phyloP scores from a whole-genome alignment of 371 early-diverging fungal species.

The Mortierella sp. region DNA sequence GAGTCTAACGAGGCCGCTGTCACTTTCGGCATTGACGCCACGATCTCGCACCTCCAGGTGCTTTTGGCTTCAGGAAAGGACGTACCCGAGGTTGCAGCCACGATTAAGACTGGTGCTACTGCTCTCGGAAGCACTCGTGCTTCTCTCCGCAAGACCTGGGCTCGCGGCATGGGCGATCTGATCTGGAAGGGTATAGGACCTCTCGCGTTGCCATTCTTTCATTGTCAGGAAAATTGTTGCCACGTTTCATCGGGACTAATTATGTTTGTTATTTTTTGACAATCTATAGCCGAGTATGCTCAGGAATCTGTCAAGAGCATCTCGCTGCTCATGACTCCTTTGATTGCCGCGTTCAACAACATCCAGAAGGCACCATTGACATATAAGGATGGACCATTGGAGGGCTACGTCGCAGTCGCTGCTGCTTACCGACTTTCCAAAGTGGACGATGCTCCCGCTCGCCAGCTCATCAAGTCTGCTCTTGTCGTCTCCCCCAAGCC shows the following conservation, averaged over 20 bases:
- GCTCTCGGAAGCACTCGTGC: slow-evolving; percentile 74
- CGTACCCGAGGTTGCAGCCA: slow-evolving; percentile 59
- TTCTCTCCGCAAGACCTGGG: slow-evolving; percentile 72
- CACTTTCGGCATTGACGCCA: slow-evolving; percentile 72
- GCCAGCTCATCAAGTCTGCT: slow-evolving; percentile 48
- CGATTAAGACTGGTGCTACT: slow-evolving; percentile 64
- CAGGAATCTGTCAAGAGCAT: slow-evolving; percentile 45
- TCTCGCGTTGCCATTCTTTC: background rate
- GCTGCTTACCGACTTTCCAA: slow-evolving; percentile 43
- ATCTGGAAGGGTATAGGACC: slow-evolving; percentile 61
- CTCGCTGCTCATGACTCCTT: slow-evolving; percentile 63
- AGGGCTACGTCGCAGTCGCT: slow-evolving; percentile 79
- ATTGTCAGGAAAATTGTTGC: no score
- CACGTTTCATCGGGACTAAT: background rate
- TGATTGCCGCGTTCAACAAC: slow-evolving; percentile 72
- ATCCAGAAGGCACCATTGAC: slow-evolving; percentile 75
- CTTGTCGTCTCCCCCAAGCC: slow-evolving; percentile 66
- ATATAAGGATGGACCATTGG: slow-evolving; percentile 78
- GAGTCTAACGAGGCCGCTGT: slow-evolving; percentile 85
- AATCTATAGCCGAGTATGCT: slow-evolving; percentile 28
- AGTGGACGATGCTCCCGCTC: slow-evolving; percentile 39
- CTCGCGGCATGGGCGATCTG: slow-evolving; percentile 63
- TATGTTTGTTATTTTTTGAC: slow-evolving; percentile 13
- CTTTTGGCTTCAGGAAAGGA: slow-evolving; percentile 68
- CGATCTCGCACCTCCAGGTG: slow-evolving; percentile 70